Conservation (phyloP, 768 basidiomycete genomes). For the Mrakia blollopis region DNA sequence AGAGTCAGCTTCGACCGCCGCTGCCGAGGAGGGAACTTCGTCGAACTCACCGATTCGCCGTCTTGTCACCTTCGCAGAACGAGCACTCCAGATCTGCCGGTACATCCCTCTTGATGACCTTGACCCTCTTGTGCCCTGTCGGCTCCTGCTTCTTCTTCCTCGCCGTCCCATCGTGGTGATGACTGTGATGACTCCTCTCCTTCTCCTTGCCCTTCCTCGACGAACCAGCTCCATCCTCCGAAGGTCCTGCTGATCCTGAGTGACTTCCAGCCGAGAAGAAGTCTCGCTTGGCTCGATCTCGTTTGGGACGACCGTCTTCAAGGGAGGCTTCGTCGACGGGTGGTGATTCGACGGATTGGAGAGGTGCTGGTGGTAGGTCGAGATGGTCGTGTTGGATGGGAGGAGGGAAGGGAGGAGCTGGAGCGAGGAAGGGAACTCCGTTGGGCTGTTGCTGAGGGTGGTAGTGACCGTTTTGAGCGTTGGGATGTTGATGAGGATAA, state of each 20-base stretch:
- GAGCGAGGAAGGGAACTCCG: neutral
- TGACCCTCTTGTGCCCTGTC: neutral
- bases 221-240: neutral
- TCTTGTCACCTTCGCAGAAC: constrained; percentile 67
- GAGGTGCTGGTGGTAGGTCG: neutral
- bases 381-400: neutral
- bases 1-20: constrained; percentile 17
- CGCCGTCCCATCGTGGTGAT: neutral
- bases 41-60: constrained; percentile 59
- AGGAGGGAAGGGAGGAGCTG: neutral
- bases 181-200: neutral
- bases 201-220: neutral
- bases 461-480: neutral
- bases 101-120: constrained; percentile 23
- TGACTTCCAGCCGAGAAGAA: neutral
- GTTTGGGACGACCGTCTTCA: neutral
- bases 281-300: neutral
- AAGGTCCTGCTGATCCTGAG: neutral
- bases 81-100: constrained; percentile 64
- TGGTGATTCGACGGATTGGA: neutral
- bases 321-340: neutral
- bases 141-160: neutral
- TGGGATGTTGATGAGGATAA: neutral
- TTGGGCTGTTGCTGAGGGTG: neutral
- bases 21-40: neutral